These are phyloP conservation scores for Paraphoma chrysanthemicola DNA, from an alignment of 2,329 filamentous ascomycete genomes.

Conservation along the genomic window DNA sequence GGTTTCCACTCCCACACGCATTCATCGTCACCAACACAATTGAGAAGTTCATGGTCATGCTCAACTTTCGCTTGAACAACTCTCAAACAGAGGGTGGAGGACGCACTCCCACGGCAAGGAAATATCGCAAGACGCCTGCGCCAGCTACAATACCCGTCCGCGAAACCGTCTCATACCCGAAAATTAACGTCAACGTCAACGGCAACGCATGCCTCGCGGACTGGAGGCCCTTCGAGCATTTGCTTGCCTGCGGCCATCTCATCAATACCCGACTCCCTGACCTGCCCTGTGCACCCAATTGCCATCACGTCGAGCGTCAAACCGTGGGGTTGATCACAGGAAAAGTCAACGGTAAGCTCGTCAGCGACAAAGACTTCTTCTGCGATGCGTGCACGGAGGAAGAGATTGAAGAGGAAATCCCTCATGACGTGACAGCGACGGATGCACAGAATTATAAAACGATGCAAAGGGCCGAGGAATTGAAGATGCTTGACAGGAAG, in stretches of 20 bases:
- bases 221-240: constrained; percentile 10
- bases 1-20: not conserved
- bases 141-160: not conserved
- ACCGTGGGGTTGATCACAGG: too few species aligned
- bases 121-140: too few species aligned
- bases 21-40: not conserved
- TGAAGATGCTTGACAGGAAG: constrained; percentile 2
- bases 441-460: constrained; percentile 1
- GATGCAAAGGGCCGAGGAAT: not conserved
- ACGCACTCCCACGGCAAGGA: too few species aligned
- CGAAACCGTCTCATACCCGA: constrained; percentile 14
- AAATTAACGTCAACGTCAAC: not conserved
- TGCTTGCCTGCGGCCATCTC: constrained; percentile 12
- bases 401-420: not conserved
- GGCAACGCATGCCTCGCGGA: constrained; percentile 5
- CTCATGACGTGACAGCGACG: not conserved
- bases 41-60: not conserved
- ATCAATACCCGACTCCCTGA: constrained; percentile 2
- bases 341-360: too few species aligned
- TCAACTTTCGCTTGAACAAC: not conserved
- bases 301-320: constrained; percentile 1
- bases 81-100: too few species aligned
- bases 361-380: constrained; percentile 5
- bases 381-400: constrained; percentile 18
- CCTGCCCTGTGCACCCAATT: constrained; percentile 19